Percentiles rank a stretch among this genome's conserved stretches.
phyloP scores from a whole-genome alignment of 768 basidiomycete species.

The Amanita molliuscula region DNA sequence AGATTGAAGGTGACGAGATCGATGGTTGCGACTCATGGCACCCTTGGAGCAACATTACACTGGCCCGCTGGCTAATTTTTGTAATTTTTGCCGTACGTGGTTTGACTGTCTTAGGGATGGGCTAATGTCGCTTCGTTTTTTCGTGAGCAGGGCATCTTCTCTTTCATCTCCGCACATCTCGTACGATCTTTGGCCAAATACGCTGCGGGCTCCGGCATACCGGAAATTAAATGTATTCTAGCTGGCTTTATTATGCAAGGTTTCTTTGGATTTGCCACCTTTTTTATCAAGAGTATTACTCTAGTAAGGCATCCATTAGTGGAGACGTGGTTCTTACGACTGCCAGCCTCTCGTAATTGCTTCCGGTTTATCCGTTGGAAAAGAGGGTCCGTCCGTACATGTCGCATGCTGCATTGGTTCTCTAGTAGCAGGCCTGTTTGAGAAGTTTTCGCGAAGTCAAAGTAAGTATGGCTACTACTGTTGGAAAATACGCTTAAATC shows the following conservation, averaged over 20 bases:
- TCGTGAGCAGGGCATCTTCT: constrained; percentile 56
- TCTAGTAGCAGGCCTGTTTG: constrained; percentile 79
- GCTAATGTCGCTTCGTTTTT: not conserved
- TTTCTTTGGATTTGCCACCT: constrained; percentile 82
- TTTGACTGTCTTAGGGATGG: not conserved
- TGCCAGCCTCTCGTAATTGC: constrained; percentile 89
- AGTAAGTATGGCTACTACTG: constrained; percentile 36
- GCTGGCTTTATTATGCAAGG: constrained; percentile 97
- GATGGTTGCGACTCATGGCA: constrained; percentile 89
- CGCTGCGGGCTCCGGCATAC: constrained; percentile 96
- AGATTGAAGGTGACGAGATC: constrained; percentile 72
- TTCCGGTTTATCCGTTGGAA: constrained; percentile 93
- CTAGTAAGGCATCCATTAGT: constrained; percentile 43
- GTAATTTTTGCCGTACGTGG: constrained; percentile 76
- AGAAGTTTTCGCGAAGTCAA: constrained; percentile 78
- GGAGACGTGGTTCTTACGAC: constrained; percentile 6
- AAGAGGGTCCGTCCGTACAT: constrained; percentile 97
- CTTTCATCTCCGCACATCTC: constrained; percentile 81
- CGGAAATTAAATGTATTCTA: constrained; percentile 97
- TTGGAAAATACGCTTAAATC: constrained; percentile 10
- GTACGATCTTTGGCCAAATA: constrained; percentile 86
- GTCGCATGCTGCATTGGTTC: constrained; percentile 92
- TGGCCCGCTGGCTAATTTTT: constrained; percentile 77
- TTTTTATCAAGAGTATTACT: constrained; percentile 89
- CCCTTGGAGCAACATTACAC: constrained; percentile 68